phyloP scores from a whole-genome alignment of 208 protist genomes.

The Vickermania spadyakhi region DNA sequence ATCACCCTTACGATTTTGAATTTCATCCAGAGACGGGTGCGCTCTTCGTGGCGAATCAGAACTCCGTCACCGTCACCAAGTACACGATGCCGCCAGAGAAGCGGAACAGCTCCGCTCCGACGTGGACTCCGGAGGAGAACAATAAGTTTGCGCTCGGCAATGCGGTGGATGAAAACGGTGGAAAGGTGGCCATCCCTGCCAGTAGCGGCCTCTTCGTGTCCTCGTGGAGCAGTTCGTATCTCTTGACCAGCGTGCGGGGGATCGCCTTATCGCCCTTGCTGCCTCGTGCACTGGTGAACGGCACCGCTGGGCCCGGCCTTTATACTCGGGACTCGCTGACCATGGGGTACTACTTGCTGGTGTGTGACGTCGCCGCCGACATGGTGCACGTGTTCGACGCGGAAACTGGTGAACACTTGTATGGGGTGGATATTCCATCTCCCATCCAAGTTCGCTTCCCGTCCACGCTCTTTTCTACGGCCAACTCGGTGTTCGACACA shows the following conservation, averaged over 20 bases:
- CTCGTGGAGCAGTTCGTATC: constrained; percentile 56
- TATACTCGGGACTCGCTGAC: constrained; percentile 28
- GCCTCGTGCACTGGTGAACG: constrained; percentile 58
- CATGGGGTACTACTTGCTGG: constrained; percentile 64
- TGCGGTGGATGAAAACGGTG: neutral
- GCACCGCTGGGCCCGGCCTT: constrained; percentile 30
- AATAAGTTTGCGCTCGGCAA: neutral
- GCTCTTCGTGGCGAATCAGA: constrained; percentile 83
- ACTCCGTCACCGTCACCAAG: constrained; percentile 67
- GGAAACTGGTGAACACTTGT: constrained; percentile 57
- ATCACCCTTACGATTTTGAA: constrained; percentile 79
- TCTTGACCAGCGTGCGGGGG: constrained; percentile 68
- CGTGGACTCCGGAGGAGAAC: constrained; percentile 1
- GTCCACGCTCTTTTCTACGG: constrained; percentile 5
- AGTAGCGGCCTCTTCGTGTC: constrained; percentile 72
- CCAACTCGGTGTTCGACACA: neutral
- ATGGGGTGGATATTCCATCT: constrained; percentile 55
- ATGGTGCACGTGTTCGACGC: constrained; percentile 68
- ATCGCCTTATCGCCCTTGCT: constrained; percentile 67
- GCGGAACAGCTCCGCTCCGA: constrained; percentile 2
- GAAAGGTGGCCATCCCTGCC: constrained; percentile 15
- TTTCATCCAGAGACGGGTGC: constrained; percentile 63
- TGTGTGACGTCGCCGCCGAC: constrained; percentile 66
- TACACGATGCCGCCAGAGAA: constrained; percentile 23
- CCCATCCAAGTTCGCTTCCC: constrained; percentile 84